Evolutionary conservation across 176 grass and related monocot genomes (phyloP).

Genomic region (Oryza longistaminata): DNA sequence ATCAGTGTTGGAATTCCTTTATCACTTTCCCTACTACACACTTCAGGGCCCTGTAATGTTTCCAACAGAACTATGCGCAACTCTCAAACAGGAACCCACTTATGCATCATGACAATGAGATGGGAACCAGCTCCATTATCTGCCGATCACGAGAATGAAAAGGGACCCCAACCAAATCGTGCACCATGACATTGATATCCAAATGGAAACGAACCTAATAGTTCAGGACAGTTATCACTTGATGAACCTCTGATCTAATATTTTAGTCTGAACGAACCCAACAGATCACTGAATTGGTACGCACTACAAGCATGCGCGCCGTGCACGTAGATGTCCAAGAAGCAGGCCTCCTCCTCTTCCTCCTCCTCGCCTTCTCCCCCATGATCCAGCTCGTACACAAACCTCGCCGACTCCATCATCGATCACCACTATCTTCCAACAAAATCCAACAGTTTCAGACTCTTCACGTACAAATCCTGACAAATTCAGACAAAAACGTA

Average conservation of each 20-base stretch:
- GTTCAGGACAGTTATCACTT: background rate
- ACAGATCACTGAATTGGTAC: background rate
- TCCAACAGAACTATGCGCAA: too few relatives aligned
- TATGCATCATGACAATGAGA: background rate
- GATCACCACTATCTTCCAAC: background rate
- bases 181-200: background rate
- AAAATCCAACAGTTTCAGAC: background rate
- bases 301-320: background rate
- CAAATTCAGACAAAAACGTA: background rate
- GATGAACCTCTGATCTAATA: background rate
- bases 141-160: background rate
- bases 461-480: background rate
- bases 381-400: background rate
- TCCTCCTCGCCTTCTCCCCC: background rate
- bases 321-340: conserved; percentile 76
- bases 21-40: background rate
- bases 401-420: conserved; percentile 39
- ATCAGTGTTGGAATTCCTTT: background rate
- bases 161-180: background rate
- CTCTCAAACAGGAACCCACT: background rate
- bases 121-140: background rate
- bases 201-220: background rate
- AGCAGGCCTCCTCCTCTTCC: conserved; percentile 8
- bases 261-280: background rate
- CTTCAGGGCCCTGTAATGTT: background rate